Evolutionary conservation across 148 eudicot species (phyloP), one percentile per base, ranked within the genome.

Genomic region (Diospyros kaki): DNA sequence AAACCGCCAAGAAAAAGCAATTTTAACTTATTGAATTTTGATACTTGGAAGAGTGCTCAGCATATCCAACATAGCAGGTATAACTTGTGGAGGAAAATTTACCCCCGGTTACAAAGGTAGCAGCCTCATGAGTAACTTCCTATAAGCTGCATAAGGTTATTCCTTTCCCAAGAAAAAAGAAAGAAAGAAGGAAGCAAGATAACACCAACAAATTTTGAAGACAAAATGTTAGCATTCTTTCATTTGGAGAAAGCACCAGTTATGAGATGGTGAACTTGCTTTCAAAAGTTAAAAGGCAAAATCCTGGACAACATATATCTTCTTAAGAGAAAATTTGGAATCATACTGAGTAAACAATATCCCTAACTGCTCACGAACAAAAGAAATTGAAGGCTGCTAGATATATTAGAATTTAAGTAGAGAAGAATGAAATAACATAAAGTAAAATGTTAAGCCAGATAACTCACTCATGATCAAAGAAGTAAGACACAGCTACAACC

Each of bases 381-480:
- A 14, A 69, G 73, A 53, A 28, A 55, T 69, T 69, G 46, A 1
- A 53, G 39, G 61, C 53, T 69, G 61, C 28, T 14, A 69, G 38
- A 39, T 13, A 7, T 52, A 39, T 14, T 53, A 53, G 1, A 69
- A 53, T 38, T 40, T 54, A 38, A 69, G 60, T 58, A 43, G 42
- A 52, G 14, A 72, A 40, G 51, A 71, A 55, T 44, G 17, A 73
- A 63, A 12, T 28, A 59, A 7, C 38, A 58, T n/a, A 44, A 46
- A 28, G 17, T n/a, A 59, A 60, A 60, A 8, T 6, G 9, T 50
- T 17, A 5, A 72, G 58, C 53, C 46, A 70, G 71, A 68, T 53
- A 83, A 85, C 99, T 90, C 89, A 95, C 99, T 95, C 99, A 18
- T 85, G 96, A 78, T 95, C 99, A 87, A 92, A 95, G 91, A 95